A percentile compares a stretch with the other conserved stretches of the same genome.
phyloP scores from a whole-genome alignment of 179 eudicot species.

The Beta lomatogona region DNA sequence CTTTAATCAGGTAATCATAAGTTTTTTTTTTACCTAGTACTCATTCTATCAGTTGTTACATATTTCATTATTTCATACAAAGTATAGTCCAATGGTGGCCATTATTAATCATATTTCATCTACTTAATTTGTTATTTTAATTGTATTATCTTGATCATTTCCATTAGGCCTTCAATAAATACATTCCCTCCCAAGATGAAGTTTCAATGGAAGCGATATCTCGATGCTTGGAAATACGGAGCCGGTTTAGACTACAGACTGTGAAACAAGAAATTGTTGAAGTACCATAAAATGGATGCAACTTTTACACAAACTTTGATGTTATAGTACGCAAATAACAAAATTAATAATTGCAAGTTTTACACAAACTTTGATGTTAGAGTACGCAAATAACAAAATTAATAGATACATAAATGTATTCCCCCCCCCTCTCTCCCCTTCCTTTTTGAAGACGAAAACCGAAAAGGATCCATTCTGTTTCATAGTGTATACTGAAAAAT shows the following conservation, averaged over 20 bases:
- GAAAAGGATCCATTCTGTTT: too few relatives aligned
- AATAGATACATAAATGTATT: too few relatives aligned
- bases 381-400: too few relatives aligned
- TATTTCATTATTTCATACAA: background rate
- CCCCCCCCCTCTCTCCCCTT: too few relatives aligned
- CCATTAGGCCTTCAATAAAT: slow-evolving; percentile 57
- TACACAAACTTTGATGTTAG: too few relatives aligned
- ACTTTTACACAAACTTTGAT: too few relatives aligned
- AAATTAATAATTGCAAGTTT: too few relatives aligned
- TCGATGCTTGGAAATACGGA: slow-evolving; percentile 95
- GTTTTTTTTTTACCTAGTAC: background rate
- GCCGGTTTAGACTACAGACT: slow-evolving; percentile 81
- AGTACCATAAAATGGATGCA: too few relatives aligned
- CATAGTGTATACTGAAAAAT: too few relatives aligned
- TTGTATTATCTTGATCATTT: slow-evolving; percentile 15
- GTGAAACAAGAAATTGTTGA: slow-evolving; percentile 8
- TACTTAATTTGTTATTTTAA: background rate
- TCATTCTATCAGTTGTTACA: background rate
- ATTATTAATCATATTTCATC: background rate
- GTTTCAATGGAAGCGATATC: slow-evolving; percentile 72
- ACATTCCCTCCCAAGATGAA: slow-evolving; percentile 58
- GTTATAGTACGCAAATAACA: too few relatives aligned
- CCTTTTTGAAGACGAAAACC: too few relatives aligned
- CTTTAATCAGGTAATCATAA: slow-evolving; percentile 61
- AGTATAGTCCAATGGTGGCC: too few relatives aligned